These are phyloP conservation scores for Stephanodiscus triporus DNA, from an alignment of 108 stramenopile species.

Conservation along the genomic window DNA sequence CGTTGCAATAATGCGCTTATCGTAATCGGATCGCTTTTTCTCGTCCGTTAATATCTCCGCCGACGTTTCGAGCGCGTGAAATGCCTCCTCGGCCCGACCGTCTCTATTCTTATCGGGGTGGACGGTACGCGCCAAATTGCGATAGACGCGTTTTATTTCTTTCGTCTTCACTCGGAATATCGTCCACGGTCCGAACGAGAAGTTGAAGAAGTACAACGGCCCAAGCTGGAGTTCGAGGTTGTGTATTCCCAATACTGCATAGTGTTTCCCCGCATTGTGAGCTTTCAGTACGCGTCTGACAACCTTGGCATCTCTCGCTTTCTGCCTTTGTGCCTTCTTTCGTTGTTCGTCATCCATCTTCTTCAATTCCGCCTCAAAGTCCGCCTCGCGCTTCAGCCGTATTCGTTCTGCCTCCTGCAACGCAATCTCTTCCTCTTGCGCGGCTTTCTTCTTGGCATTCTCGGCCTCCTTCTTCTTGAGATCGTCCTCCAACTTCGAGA, in stretches of 20 bases:
- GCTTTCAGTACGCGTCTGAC: slow-evolving; percentile 63
- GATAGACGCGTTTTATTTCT: slow-evolving; percentile 53
- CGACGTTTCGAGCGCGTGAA: slow-evolving; percentile 75
- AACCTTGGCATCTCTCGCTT: slow-evolving; percentile 62
- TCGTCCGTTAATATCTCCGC: slow-evolving; percentile 70
- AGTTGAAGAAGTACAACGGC: slow-evolving; percentile 40
- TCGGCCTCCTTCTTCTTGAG: slow-evolving; percentile 43
- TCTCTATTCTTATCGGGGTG: slow-evolving; percentile 69
- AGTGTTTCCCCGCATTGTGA: slow-evolving; percentile 52
- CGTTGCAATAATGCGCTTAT: slow-evolving; percentile 40
- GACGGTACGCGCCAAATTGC: slow-evolving; percentile 50
- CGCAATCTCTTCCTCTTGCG: slow-evolving; percentile 30
- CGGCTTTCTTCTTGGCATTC: slow-evolving; percentile 8
- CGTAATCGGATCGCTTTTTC: slow-evolving; percentile 59
- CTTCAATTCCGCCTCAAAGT: slow-evolving; percentile 67
- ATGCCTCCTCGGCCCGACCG: slow-evolving; percentile 83
- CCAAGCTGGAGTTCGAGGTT: slow-evolving; percentile 63
- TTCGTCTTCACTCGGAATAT: slow-evolving; percentile 44
- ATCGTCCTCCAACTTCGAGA: slow-evolving; percentile 40
- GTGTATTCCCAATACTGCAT: slow-evolving; percentile 75
- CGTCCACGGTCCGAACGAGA: slow-evolving; percentile 26
- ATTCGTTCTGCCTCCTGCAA: slow-evolving; percentile 27
- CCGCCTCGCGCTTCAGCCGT: slow-evolving; percentile 58
- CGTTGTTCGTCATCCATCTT: slow-evolving; percentile 72
- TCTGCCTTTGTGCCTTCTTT: slow-evolving; percentile 54